Conservation (phyloP, 2,329 filamentous ascomycete genomes). For the Colletotrichum sidae region DNA sequence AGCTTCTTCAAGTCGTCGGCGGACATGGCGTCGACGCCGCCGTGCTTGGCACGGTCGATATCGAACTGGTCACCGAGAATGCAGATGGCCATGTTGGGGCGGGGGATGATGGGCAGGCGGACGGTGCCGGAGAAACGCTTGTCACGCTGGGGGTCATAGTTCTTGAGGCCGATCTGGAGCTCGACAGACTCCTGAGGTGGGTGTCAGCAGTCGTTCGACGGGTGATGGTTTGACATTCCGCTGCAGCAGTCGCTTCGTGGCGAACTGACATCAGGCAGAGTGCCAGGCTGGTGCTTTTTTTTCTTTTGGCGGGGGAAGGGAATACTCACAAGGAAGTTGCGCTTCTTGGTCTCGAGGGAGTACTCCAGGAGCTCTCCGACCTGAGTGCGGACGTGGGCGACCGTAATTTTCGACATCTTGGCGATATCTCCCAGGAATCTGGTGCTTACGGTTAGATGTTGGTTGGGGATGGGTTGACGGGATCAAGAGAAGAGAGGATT, state of each 20-base stretch:
- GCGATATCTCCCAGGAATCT: slow-evolving; percentile 40
- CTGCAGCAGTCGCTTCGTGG: no score
- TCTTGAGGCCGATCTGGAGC: slow-evolving; percentile 94
- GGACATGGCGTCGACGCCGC: slow-evolving; percentile 98
- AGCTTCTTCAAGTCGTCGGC: slow-evolving; percentile 99
- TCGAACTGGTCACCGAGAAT: slow-evolving; percentile 86
- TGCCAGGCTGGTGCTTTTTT: no score
- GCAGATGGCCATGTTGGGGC: slow-evolving; percentile 91
- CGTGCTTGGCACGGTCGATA: slow-evolving; percentile 99
- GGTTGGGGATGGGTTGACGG: slow-evolving; percentile 22
- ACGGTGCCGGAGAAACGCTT: slow-evolving; percentile 99
- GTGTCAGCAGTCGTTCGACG: slow-evolving; percentile 47
- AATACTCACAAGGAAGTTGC: slow-evolving; percentile 82
- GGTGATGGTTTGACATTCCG: neutral
- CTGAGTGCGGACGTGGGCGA: slow-evolving; percentile 94
- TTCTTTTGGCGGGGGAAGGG: neutral
- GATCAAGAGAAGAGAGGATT: slow-evolving; percentile 9
- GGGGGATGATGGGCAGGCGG: slow-evolving; percentile 91
- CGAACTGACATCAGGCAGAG: no score
- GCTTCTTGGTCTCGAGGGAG: slow-evolving; percentile 95
- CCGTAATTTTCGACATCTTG: slow-evolving; percentile 72
- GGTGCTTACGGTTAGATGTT: slow-evolving; percentile 39
- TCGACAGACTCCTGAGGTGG: slow-evolving; percentile 76
- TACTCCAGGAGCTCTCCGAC: slow-evolving; percentile 95
- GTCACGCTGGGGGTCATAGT: slow-evolving; percentile 99